Base-by-base conservation (phyloP, 768 basidiomycete species). In the Trametes cubensis region DNA sequence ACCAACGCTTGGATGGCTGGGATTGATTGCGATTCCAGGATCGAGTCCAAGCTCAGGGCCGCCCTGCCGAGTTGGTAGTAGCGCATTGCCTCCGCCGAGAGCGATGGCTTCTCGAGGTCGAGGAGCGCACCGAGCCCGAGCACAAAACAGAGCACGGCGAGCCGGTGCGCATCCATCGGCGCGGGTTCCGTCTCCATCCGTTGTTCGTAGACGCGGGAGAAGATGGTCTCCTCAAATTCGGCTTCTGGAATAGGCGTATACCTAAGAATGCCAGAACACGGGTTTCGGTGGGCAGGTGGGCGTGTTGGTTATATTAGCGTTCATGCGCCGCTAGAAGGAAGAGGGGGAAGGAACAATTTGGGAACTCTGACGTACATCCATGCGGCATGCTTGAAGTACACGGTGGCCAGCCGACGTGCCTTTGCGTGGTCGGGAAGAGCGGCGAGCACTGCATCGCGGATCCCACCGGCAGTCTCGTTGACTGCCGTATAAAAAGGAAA, bases 1-100 rank as follows among this genome's bases (percentile, higher is more conserved):
- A 85, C 87, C 77, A 89, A 69, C 30, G 86, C 85, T 71, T 88
- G 87, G 40, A 88, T 85, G 30, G 81, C 86, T 51, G 81, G 73
- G 58, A 87, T 82, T 4, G 83, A 80, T 62, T 85, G 86, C 55
- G 85, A 82, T 63, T 88, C 87, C 39, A 90, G 76, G 26, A 88
- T 79, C 5, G 85, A 84, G 64, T 88, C 84, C 11, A 88, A 73
- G 3, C 85, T 78, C 39, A 90, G 73, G 2, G 85, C 81, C 0
- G 84, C 83, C 11, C 87, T 79, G 14, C 77, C 83, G 13, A 88
- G 76, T 60, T 88, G 85, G 66, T 84, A 88, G 66, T 80, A 85
- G 41, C 82, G 79, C 69, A 79, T 82, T 15, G 85, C 81, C 62
- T 87, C 85, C 0, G 80, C 69, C 1, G 81, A 80, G 65, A 84